Conservation (phyloP, 306 rosid genomes). For the Vigna trinervia region DNA sequence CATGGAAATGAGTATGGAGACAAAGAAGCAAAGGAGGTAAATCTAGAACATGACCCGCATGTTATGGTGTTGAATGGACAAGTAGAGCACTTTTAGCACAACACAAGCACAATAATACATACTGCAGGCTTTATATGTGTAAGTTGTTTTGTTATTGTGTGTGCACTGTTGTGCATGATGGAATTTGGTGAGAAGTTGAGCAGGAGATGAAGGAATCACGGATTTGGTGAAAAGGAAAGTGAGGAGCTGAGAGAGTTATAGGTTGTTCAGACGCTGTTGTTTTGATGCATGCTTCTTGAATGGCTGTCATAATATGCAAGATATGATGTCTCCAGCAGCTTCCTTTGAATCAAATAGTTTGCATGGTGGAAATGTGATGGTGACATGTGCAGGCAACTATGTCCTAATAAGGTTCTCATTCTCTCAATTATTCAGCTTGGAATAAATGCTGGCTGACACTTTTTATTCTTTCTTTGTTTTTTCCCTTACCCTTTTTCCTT, state of each 20-base stretch:
- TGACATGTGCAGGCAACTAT: constrained; percentile 24
- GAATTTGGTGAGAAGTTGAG: not conserved
- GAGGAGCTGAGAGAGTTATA: not conserved
- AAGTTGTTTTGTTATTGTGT: not conserved
- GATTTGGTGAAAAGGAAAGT: not conserved
- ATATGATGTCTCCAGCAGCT: constrained; percentile 21
- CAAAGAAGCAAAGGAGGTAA: constrained; percentile 19
- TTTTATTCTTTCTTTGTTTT: constrained; percentile 24
- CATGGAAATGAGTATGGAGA: constrained; percentile 9
- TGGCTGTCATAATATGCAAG: constrained; percentile 8
- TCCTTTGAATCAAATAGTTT: constrained; percentile 5
- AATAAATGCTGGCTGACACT: constrained; percentile 27
- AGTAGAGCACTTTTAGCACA: constrained; percentile 5
- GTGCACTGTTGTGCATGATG: constrained; percentile 14
- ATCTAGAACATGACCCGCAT: constrained; percentile 26
- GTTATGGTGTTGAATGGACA: constrained; percentile 22
- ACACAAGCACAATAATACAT: constrained; percentile 18
- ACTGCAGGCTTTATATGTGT: constrained; percentile 24
- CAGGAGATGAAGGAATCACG: not conserved
- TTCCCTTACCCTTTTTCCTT: not conserved
- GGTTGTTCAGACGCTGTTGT: constrained; percentile 16
- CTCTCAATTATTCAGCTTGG: constrained; percentile 23
- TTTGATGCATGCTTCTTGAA: not conserved
- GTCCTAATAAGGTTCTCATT: constrained; percentile 31
- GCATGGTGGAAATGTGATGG: constrained; percentile 24